These are phyloP conservation scores for Fomitiporia mediterranea DNA, from an alignment of 1,284 basidiomycete species.

Conservation along the genomic window DNA sequence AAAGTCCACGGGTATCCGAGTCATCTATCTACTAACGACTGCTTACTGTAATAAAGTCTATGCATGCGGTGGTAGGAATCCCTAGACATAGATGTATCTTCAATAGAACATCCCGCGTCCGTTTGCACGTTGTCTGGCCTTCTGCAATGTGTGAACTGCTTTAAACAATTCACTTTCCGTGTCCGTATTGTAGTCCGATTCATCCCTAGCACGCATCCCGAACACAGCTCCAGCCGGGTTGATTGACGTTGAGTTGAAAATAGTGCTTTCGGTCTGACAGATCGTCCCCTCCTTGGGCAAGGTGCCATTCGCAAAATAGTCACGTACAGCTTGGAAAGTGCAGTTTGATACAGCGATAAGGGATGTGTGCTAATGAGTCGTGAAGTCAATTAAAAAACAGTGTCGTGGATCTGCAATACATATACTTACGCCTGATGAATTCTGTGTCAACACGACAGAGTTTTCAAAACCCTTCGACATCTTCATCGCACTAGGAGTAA, in stretches of 20 bases:
- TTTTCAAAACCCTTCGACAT: slow-evolving; percentile 22
- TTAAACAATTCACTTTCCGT: too few species aligned
- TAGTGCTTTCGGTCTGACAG: slow-evolving; percentile 16
- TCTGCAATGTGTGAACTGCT: too few species aligned
- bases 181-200: too few species aligned
- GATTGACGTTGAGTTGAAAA: slow-evolving; percentile 2
- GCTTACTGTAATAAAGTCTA: too few species aligned
- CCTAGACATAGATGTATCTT: too few species aligned
- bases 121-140: too few species aligned
- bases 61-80: too few species aligned
- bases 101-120: too few species aligned
- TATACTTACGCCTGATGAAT: slow-evolving; percentile 22
- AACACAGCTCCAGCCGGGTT: not conserved
- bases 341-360: slow-evolving; percentile 20
- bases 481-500: slow-evolving; percentile 21
- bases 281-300: slow-evolving; percentile 20
- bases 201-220: too few species aligned
- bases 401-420: not conserved
- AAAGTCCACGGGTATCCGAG: too few species aligned
- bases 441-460: slow-evolving; percentile 25
- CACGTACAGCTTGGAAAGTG: slow-evolving; percentile 17
- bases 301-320: slow-evolving; percentile 20
- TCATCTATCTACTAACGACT: too few species aligned
- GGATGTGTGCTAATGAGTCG: slow-evolving; percentile 20
- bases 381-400: not conserved